Conservation (phyloP, 495 filamentous ascomycete genomes). For the Neurospora sp. region DNA sequence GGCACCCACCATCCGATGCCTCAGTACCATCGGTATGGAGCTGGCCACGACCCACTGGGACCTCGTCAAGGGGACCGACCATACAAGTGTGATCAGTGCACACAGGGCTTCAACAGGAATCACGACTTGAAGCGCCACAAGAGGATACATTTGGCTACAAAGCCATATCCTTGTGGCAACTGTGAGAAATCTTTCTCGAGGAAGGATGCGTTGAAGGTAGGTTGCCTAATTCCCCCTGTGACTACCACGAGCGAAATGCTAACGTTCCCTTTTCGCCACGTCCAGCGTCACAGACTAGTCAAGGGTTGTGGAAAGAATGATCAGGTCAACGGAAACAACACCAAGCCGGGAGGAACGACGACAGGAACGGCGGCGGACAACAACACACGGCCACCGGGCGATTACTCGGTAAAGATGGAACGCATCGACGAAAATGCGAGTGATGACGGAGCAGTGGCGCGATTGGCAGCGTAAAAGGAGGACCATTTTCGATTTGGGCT, state of each 20-base stretch:
- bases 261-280: conserved; percentile 5
- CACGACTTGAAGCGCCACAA: conserved; percentile 96
- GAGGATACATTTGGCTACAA: conserved; percentile 87
- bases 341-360: conserved; percentile 2
- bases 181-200: conserved; percentile 97
- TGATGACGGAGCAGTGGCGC: not conserved
- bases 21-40: conserved; percentile 17
- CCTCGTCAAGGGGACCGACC: conserved; percentile 54
- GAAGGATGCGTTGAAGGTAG: conserved; percentile 94
- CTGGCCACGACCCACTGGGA: conserved; percentile 23
- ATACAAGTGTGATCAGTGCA: conserved; percentile 89
- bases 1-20: conserved; percentile 43
- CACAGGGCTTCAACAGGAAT: conserved; percentile 91
- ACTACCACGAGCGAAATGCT: not conserved
- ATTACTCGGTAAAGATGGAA: not conserved
- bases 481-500: not conserved
- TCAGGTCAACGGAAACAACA: not conserved
- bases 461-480: not conserved
- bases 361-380: not conserved
- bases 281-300: conserved; percentile 81
- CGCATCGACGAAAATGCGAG: not conserved
- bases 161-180: conserved; percentile 83
- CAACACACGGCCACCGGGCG: not conserved
- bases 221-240: conserved; percentile 1
- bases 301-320: conserved; percentile 70